Conservation (phyloP, 2,329 filamentous ascomycete genomes). For the Alternaria postmessia region DNA sequence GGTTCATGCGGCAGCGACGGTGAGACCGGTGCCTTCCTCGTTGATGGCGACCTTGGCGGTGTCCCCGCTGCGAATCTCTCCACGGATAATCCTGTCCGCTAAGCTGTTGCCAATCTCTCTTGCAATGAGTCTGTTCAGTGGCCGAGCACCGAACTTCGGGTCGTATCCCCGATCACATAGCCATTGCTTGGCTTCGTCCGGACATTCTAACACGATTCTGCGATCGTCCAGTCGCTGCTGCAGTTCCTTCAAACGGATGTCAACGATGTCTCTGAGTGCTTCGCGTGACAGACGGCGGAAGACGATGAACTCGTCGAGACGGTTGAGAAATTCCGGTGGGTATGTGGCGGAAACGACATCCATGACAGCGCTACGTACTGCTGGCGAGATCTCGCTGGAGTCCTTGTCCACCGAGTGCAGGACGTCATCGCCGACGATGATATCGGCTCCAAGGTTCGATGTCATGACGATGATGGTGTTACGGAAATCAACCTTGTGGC, state of each 20-base stretch:
- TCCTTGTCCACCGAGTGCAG: slow-evolving; percentile 65
- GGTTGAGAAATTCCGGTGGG: slow-evolving; percentile 94
- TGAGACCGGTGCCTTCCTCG: slow-evolving; percentile 53
- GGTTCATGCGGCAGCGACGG: slow-evolving; percentile 25
- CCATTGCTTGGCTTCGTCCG: slow-evolving; percentile 79
- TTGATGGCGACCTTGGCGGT: slow-evolving; percentile 74
- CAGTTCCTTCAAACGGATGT: slow-evolving; percentile 87
- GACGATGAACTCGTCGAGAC: slow-evolving; percentile 95
- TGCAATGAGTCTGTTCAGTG: slow-evolving; percentile 87
- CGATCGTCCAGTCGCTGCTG: slow-evolving; percentile 84
- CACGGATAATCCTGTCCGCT: slow-evolving; percentile 90
- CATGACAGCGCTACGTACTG: slow-evolving; percentile 83
- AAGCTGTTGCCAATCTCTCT: slow-evolving; percentile 89
- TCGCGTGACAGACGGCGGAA: slow-evolving; percentile 84
- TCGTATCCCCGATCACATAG: slow-evolving; percentile 90
- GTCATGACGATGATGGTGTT: slow-evolving; percentile 98
- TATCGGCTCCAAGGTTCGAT: slow-evolving; percentile 91
- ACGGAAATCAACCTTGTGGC: slow-evolving; percentile 94
- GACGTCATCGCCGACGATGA: slow-evolving; percentile 79
- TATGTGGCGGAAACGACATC: slow-evolving; percentile 79
- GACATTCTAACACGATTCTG: slow-evolving; percentile 78
- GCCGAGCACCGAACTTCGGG: slow-evolving; percentile 87
- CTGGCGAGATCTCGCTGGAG: slow-evolving; percentile 72
- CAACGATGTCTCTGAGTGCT: slow-evolving; percentile 89
- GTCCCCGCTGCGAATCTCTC: slow-evolving; percentile 79